phyloP scores from a whole-genome alignment of 805 yeast species.

The Candida ascalaphidarum region DNA sequence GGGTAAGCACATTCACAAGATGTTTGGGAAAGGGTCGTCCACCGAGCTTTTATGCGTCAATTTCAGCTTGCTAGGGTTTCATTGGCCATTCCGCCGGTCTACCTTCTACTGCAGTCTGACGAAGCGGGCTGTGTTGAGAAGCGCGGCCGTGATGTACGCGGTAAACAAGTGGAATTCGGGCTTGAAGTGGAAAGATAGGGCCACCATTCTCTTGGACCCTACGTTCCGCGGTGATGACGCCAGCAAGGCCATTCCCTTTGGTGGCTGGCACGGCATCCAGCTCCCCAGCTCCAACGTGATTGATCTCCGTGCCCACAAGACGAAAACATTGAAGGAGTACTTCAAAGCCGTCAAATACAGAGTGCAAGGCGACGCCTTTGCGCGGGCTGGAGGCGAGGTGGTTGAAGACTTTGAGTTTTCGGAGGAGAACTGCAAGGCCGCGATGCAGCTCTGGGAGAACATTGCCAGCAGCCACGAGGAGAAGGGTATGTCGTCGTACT shows the following conservation, averaged over 20 bases:
- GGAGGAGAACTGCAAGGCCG: constrained; percentile 18
- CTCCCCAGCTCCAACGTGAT: constrained; percentile 33
- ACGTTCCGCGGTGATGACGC: constrained; percentile 20
- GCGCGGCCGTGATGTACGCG: constrained; percentile 30
- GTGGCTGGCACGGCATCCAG: constrained; percentile 27
- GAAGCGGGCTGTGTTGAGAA: constrained; percentile 30
- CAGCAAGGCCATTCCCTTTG: constrained; percentile 23
- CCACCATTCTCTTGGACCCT: constrained; percentile 30
- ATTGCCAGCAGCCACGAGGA: constrained; percentile 27
- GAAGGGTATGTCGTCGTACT: constrained; percentile 29
- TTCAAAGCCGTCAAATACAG: constrained; percentile 34
- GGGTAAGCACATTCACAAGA: constrained; percentile 10
- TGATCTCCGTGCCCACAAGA: constrained; percentile 26
- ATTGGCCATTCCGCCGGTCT: constrained; percentile 37
- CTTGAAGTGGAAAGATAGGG: constrained; percentile 15
- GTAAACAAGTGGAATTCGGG: constrained; percentile 24
- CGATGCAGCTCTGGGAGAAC: constrained; percentile 27
- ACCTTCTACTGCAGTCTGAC: constrained; percentile 30
- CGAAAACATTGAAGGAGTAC: constrained; percentile 22
- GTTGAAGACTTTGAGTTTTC: constrained; percentile 23
- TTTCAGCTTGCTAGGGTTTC: constrained; percentile 33
- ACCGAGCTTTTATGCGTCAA: constrained; percentile 25
- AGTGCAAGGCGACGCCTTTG: constrained; percentile 25
- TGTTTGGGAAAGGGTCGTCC: constrained; percentile 20
- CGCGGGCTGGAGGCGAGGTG: constrained; percentile 23